Percentiles rank a stretch among this genome's conserved stretches.
Conservation (phyloP, 2,329 filamentous ascomycete species). For the Ceratocystiopsis minuta region DNA sequence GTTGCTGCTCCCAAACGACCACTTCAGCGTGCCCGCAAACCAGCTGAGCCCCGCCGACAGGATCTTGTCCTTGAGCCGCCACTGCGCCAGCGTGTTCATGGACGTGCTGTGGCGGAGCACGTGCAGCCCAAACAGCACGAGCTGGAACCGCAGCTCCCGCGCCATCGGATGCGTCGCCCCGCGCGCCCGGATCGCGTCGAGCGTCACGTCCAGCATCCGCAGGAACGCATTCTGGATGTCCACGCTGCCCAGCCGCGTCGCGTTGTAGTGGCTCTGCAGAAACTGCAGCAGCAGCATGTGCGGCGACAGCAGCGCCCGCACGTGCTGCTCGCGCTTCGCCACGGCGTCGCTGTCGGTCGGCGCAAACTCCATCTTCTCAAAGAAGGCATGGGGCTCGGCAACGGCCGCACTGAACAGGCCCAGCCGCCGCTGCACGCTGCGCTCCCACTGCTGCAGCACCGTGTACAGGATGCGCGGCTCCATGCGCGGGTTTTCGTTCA, state of each 20-base stretch:
- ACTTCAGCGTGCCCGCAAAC: constrained; percentile 70
- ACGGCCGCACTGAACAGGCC: constrained; percentile 67
- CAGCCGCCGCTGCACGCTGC: constrained; percentile 55
- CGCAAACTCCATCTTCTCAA: constrained; percentile 77
- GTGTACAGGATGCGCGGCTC: constrained; percentile 74
- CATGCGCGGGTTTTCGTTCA: constrained; percentile 84
- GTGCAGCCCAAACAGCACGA: constrained; percentile 65
- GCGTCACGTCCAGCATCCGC: constrained; percentile 61
- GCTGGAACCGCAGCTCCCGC: constrained; percentile 78
- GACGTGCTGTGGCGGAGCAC: constrained; percentile 58
- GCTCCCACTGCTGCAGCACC: constrained; percentile 82
- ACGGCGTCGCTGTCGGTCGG: constrained; percentile 68
- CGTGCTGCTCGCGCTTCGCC: constrained; percentile 55
- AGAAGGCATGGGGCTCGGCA: constrained; percentile 72
- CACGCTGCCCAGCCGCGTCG: constrained; percentile 66
- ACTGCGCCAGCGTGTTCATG: constrained; percentile 44
- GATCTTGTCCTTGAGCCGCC: constrained; percentile 76
- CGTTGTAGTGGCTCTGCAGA: constrained; percentile 85
- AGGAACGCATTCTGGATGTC: constrained; percentile 70
- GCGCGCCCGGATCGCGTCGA: constrained; percentile 48
- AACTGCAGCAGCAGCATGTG: constrained; percentile 78
- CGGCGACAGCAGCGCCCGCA: constrained; percentile 70
- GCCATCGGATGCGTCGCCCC: constrained; percentile 69
- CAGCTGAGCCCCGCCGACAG: constrained; percentile 73
- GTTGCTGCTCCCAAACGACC: constrained; percentile 91